Conservation (phyloP, 192 early-diverging fungal genomes). For the Rhizophagus clarus region DNA sequence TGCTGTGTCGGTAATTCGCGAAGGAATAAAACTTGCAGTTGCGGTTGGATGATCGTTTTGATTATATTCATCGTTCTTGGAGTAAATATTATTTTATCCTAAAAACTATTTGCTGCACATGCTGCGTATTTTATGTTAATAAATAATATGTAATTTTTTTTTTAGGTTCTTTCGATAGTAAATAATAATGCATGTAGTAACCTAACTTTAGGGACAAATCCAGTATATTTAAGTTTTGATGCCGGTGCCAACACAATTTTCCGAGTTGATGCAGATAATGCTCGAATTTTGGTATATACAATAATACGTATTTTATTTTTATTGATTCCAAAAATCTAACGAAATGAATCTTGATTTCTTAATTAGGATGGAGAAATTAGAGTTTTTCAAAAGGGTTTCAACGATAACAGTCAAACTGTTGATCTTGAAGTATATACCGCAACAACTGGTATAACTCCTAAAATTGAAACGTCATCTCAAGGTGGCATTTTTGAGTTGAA, state of each 20-base stretch:
- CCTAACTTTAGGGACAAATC: background rate
- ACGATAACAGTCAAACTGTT: background rate
- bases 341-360: background rate
- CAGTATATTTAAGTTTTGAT: background rate
- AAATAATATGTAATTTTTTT: background rate
- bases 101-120: background rate
- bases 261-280: background rate
- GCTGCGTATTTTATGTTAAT: background rate
- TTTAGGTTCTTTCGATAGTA: background rate
- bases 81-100: background rate
- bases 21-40: background rate
- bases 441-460: background rate
- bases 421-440: background rate
- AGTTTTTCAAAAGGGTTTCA: background rate
- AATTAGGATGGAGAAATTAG: background rate
- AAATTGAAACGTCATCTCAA: background rate
- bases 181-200: background rate
- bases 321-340: too few relatives aligned
- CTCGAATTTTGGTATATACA: background rate
- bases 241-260: background rate
- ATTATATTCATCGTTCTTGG: background rate
- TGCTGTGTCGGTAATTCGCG: background rate
- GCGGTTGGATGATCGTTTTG: background rate
- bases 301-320: too few relatives aligned
- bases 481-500: background rate